A percentile compares a stretch with the other conserved stretches of the same genome.
Evolutionary conservation across 768 basidiomycete species (phyloP).

Genomic region (Lactarius indigo): DNA sequence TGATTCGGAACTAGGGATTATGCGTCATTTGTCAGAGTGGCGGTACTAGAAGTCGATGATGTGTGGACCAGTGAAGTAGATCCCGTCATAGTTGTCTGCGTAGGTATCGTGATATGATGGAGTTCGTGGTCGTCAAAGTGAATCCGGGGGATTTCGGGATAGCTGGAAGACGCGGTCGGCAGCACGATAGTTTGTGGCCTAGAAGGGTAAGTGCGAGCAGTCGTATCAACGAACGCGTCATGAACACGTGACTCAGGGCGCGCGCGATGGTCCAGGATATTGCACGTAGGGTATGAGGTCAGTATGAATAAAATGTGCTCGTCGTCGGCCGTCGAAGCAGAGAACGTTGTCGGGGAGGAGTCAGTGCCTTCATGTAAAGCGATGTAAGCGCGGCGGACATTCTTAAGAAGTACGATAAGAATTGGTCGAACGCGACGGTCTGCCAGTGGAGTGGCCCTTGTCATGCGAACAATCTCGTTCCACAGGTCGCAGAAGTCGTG

Average conservation of each 20-base stretch:
- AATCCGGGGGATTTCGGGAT: no score
- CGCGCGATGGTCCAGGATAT: not conserved
- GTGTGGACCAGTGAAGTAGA: no score
- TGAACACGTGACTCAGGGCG: not conserved
- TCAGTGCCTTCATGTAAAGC: constrained; percentile 1
- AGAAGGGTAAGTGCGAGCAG: no score
- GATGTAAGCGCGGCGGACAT: not conserved
- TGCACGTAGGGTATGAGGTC: constrained; percentile 2
- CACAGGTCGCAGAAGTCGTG: constrained; percentile 8
- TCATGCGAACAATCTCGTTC: not conserved
- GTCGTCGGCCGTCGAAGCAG: not conserved
- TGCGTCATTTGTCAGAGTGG: no score
- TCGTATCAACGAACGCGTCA: no score
- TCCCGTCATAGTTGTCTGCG: no score
- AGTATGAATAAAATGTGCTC: not conserved
- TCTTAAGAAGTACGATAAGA: not conserved
- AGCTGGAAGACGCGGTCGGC: no score
- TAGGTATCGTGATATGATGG: no score
- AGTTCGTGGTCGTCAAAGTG: no score
- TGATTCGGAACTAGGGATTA: no score
- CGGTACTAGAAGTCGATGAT: no score
- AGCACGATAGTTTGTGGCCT: not conserved
- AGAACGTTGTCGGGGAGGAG: not conserved
- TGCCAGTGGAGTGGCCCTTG: not conserved
- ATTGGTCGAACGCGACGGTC: not conserved